Evolutionary conservation across 768 basidiomycete genomes (phyloP), one percentile per base, ranked within the genome.

Genomic region (Boletus subcaerulescens): DNA sequence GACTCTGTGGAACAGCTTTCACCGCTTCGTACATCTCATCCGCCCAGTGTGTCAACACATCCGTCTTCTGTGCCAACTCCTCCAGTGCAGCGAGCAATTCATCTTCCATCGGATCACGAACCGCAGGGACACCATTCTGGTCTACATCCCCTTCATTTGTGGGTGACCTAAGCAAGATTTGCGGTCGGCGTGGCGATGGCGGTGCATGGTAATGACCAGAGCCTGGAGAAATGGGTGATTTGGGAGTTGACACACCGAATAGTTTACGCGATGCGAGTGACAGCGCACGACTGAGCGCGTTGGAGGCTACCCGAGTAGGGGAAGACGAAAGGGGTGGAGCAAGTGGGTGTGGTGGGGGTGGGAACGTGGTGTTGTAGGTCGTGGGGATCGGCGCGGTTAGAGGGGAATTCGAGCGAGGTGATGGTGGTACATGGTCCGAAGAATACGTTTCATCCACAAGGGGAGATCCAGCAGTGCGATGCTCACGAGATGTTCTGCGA

Each of bases 51-150:
- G 90, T 89, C 55, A 98, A 74, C 49, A 95, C 93, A 56, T 91
- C 86, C 33, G 96, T 96, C 80, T 98, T 99, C 78, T 97, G 92
- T 33, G 95, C 96, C 4, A 95, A 75, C 59, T 95, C 90, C 66
- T 98, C 96, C 41, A 98, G 74, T 18, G 74, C 70, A 3, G 77
- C 82, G n/a, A 97, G 73, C n/a, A 97, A 71, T 56, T 84, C 83
- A 56, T 96, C 91, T 61, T 97, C 93, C 60, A 89, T 74, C 1
- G 86, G 87, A 62, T 90, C 87, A 18, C 80, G 71, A 57, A 77
- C 74, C 7, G n/a, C 22, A 8, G 52, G 51, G 4, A 39, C 17
- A 1, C 58, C 65, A 42, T 62, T 39, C 36, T 57, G 64, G 43
- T 48, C 54, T 6, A 66, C 73, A 15, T 77, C 77, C 6, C 71